Conservation (phyloP, 345 rosid species). For the Mercurialis annua region DNA sequence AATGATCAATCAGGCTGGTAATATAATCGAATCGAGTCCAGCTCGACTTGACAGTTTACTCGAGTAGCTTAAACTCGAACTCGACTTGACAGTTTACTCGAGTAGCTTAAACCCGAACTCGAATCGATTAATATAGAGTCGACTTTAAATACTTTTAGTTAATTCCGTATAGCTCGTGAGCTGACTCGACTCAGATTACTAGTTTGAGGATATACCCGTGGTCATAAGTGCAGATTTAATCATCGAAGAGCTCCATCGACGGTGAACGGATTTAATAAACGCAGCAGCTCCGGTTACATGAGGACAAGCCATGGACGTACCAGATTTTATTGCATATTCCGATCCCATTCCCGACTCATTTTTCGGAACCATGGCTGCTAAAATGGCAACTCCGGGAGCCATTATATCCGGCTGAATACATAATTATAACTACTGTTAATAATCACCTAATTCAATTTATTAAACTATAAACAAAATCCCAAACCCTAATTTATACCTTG, state of each 20-base stretch:
- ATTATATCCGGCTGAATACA: constrained; percentile 64
- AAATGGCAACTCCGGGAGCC: constrained; percentile 82
- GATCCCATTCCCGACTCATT: constrained; percentile 28
- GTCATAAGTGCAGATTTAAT: constrained; percentile 84
- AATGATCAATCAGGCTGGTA: too few relatives aligned
- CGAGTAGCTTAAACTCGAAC: too few relatives aligned
- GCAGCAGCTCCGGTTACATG: constrained; percentile 78
- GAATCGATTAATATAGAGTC: too few relatives aligned
- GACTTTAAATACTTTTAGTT: too few relatives aligned
- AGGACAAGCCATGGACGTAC: constrained; percentile 93
- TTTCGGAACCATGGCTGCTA: constrained; percentile 58
- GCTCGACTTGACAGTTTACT: too few relatives aligned
- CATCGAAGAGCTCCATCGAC: constrained; percentile 59
- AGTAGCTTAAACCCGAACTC: too few relatives aligned
- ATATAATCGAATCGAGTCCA: too few relatives aligned
- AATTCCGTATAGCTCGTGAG: too few relatives aligned
- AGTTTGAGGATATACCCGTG: constrained; percentile 40
- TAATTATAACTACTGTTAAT: background rate
- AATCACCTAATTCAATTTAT: background rate
- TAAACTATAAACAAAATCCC: too few relatives aligned
- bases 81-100: too few relatives aligned
- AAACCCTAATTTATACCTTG: too few relatives aligned
- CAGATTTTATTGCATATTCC: constrained; percentile 48
- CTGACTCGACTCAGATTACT: too few relatives aligned
- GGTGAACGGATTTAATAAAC: constrained; percentile 47